Conservation (phyloP, 169 alveolate species). For the Eimeria tenella region DNA sequence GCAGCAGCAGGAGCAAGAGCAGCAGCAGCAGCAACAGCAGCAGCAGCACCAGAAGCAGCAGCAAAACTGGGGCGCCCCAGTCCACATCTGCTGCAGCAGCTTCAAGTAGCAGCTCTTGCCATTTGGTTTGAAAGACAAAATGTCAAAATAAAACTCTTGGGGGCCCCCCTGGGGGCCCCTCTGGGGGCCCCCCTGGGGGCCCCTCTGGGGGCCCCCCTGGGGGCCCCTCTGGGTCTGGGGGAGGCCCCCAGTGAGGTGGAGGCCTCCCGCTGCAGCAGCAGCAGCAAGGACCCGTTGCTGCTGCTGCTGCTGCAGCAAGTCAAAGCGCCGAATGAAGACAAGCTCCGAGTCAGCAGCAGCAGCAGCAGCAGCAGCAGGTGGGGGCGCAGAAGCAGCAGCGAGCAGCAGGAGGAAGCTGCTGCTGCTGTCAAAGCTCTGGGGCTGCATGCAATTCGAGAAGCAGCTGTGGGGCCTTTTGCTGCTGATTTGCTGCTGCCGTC, state of each 20-base stretch:
- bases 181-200: no score
- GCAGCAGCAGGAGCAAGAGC: slow-evolving; percentile 11
- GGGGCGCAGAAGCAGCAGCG: slow-evolving; percentile 60
- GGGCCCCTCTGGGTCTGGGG: no score
- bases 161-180: no score
- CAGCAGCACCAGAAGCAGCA: slow-evolving; percentile 44
- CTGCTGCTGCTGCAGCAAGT: slow-evolving; percentile 36
- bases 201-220: neutral
- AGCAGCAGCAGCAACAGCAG: slow-evolving; percentile 36
- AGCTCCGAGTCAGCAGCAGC: neutral
- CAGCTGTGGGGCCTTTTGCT: slow-evolving; percentile 14
- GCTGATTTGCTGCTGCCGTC: slow-evolving; percentile 38
- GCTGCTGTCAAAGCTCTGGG: slow-evolving; percentile 49
- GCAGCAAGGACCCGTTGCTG: neutral
- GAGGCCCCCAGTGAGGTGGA: no score
- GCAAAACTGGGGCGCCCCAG: slow-evolving; percentile 20
- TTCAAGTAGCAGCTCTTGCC: slow-evolving; percentile 60
- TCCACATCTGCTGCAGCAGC: slow-evolving; percentile 51
- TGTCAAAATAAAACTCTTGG: neutral
- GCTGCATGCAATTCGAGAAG: neutral
- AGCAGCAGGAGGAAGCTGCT: slow-evolving; percentile 56
- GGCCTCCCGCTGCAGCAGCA: neutral
- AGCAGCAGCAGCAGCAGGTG: slow-evolving; percentile 23
- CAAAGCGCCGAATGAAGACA: neutral
- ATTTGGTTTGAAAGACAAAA: neutral